Percentiles rank a stretch among this genome's conserved stretches.
Evolutionary conservation across 129 eudicot species (phyloP).

Genomic region (Flaveria brownii): DNA sequence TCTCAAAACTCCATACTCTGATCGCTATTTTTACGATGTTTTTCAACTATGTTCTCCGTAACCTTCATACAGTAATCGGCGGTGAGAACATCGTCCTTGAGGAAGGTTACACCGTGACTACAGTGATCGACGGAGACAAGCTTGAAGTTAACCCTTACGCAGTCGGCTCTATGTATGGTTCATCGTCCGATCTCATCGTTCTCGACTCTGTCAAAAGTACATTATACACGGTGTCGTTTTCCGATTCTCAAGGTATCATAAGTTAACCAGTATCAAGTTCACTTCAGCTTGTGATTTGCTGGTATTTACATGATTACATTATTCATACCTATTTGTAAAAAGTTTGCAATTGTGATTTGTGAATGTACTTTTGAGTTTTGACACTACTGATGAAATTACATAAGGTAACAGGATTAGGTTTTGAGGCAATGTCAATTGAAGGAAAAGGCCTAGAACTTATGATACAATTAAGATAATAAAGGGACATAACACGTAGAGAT

Average conservation of each 20-base stretch:
- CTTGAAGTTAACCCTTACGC: conserved; percentile 56
- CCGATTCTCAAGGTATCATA: conserved; percentile 45
- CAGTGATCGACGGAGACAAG: conserved; percentile 71
- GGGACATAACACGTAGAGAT: background rate
- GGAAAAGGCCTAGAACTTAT: background rate
- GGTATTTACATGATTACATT: background rate
- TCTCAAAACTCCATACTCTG: background rate
- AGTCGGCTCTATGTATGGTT: conserved; percentile 38
- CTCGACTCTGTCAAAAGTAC: conserved; percentile 60
- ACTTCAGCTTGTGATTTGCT: background rate
- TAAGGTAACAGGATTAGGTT: background rate
- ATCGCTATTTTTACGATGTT: background rate
- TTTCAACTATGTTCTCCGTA: background rate
- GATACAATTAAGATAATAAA: background rate
- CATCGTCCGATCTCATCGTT: conserved; percentile 51
- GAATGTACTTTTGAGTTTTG: background rate
- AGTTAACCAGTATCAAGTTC: background rate
- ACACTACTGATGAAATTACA: conserved; percentile 14
- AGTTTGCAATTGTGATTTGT: background rate
- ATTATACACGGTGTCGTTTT: conserved; percentile 54
- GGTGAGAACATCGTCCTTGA: conserved; percentile 37
- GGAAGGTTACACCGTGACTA: conserved; percentile 75
- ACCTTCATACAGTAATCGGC: conserved; percentile 31
- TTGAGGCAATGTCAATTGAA: background rate
- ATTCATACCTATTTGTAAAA: background rate